phyloP scores from a whole-genome alignment of 805 yeast genomes.

The Tetrapisispora arboricola region DNA sequence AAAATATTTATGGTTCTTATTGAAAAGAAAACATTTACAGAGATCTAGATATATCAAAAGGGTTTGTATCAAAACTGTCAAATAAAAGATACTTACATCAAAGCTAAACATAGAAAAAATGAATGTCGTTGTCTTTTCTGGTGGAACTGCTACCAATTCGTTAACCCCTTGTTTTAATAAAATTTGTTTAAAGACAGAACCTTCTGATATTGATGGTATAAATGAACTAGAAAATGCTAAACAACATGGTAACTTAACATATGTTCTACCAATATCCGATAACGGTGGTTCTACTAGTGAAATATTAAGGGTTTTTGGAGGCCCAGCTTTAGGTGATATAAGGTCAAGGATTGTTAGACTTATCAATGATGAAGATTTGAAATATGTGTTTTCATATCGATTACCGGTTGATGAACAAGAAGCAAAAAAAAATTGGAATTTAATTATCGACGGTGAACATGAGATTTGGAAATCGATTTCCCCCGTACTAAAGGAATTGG shows the following conservation, averaged over 20 bases:
- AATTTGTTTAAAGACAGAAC: slow-evolving; percentile 27
- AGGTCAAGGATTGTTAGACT: slow-evolving; percentile 71
- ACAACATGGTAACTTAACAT: slow-evolving; percentile 22
- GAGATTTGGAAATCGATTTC: slow-evolving; percentile 43
- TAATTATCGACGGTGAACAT: slow-evolving; percentile 72
- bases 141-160: slow-evolving; percentile 83
- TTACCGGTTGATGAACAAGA: slow-evolving; percentile 23
- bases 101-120: slow-evolving; percentile 4
- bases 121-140: slow-evolving; percentile 44
- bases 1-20: too few species aligned
- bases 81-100: not conserved
- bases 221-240: slow-evolving; percentile 4
- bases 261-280: slow-evolving; percentile 76
- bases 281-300: slow-evolving; percentile 95
- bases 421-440: slow-evolving; percentile 68
- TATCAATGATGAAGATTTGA: slow-evolving; percentile 44
- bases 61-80: too few species aligned
- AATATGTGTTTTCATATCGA: slow-evolving; percentile 25
- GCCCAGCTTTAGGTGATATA: slow-evolving; percentile 92
- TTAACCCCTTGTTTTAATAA: slow-evolving; percentile 49
- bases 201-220: not conserved
- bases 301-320: slow-evolving; percentile 74
- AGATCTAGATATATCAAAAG: not conserved
- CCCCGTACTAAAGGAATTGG: slow-evolving; percentile 55
- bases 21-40: not conserved